A percentile compares a stretch with the other conserved stretches of the same genome.
Evolutionary conservation across 2,329 filamentous ascomycete genomes (phyloP).

Genomic region (Keithomyces neogunnii): DNA sequence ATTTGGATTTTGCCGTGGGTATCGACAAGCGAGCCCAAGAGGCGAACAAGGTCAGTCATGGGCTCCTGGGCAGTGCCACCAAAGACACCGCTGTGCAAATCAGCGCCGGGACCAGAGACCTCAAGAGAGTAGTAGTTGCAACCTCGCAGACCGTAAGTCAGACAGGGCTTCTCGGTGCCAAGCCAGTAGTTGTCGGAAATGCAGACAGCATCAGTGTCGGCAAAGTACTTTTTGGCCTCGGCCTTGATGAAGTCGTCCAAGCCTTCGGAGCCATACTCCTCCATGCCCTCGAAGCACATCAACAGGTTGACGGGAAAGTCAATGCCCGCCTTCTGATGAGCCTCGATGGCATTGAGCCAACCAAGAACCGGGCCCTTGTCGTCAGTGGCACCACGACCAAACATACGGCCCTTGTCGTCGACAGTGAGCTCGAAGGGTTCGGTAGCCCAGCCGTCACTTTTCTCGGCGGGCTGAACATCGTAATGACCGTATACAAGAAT

Average conservation of each 20-base stretch:
- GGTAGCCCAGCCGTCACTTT: slow-evolving; percentile 91
- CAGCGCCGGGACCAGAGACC: slow-evolving; percentile 82
- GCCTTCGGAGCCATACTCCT: slow-evolving; percentile 95
- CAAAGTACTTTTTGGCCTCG: slow-evolving; percentile 91
- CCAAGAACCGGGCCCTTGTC: slow-evolving; percentile 97
- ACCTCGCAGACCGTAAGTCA: slow-evolving; percentile 93
- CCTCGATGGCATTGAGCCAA: slow-evolving; percentile 97
- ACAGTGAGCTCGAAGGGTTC: slow-evolving; percentile 86
- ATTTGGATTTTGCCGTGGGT: slow-evolving; percentile 88
- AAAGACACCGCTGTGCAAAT: slow-evolving; percentile 95
- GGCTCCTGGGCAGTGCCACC: slow-evolving; percentile 95
- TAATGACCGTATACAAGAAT: slow-evolving; percentile 98
- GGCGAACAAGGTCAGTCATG: slow-evolving; percentile 87
- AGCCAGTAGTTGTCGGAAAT: slow-evolving; percentile 99
- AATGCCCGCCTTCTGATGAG: slow-evolving; percentile 87
- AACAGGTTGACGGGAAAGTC: slow-evolving; percentile 96
- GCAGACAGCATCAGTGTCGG: slow-evolving; percentile 90
- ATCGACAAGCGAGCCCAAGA: slow-evolving; percentile 80
- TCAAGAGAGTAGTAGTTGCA: slow-evolving; percentile 97
- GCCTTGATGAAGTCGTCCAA: slow-evolving; percentile 88
- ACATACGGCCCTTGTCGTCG: slow-evolving; percentile 91
- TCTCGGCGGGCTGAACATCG: slow-evolving; percentile 91
- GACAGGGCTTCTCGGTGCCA: slow-evolving; percentile 93
- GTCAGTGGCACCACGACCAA: slow-evolving; percentile 88
- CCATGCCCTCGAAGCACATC: slow-evolving; percentile 99